phyloP scores from a whole-genome alignment of 768 basidiomycete species.

The Hygrocybe punicea region DNA sequence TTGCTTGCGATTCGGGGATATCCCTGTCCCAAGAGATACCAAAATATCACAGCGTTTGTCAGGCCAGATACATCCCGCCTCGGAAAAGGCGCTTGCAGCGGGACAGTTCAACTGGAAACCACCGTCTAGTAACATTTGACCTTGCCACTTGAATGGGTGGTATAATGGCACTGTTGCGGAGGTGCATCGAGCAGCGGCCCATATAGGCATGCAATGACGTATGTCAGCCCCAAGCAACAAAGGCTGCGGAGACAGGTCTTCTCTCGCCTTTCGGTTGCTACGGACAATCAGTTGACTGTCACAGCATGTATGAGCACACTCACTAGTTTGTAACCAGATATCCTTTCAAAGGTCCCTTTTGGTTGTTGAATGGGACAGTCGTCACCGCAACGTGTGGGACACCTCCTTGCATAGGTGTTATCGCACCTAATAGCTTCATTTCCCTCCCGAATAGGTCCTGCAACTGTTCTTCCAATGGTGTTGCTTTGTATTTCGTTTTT shows the following conservation, averaged over 20 bases:
- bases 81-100: not conserved
- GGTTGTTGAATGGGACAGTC: not conserved
- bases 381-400: not conserved
- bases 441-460: not conserved
- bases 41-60: not conserved
- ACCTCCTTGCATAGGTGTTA: not conserved
- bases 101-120: not conserved
- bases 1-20: not conserved
- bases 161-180: not conserved
- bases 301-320: not conserved
- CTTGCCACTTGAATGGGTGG: not conserved
- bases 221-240: not conserved
- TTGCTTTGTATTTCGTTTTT: not conserved
- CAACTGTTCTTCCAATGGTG: not conserved
- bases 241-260: not conserved
- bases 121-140: not conserved
- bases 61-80: not conserved
- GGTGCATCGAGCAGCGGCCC: not conserved
- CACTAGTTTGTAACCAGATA: not conserved
- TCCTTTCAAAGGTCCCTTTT: not conserved
- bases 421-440: not conserved
- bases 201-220: not conserved
- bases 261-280: not conserved
- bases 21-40: not conserved
- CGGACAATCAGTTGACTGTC: not conserved